These are phyloP conservation scores for Apiotrichum sp. DNA, from an alignment of 1,284 basidiomycete genomes.

Conservation along the genomic window DNA sequence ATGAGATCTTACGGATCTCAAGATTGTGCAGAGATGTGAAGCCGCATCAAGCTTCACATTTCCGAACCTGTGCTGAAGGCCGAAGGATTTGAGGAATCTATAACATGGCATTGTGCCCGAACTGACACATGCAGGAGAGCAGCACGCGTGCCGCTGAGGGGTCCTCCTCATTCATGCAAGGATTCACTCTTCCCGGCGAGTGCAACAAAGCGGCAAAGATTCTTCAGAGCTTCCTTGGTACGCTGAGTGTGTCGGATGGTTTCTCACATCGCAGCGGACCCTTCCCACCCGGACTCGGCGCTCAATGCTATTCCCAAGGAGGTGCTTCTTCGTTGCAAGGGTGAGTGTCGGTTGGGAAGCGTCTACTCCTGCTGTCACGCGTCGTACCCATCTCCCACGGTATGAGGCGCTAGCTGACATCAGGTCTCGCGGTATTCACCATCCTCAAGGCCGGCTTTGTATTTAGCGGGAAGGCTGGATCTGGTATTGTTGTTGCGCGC, in stretches of 20 bases:
- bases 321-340: conserved; percentile 81
- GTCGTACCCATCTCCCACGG: too few species aligned
- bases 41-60: too few species aligned
- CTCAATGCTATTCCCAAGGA: conserved; percentile 93
- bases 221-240: conserved; percentile 79
- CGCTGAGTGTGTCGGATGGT: conserved; percentile 18
- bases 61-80: too few species aligned
- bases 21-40: neutral
- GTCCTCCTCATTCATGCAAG: conserved; percentile 61
- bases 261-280: conserved; percentile 61
- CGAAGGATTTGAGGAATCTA: neutral
- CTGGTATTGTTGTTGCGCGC: conserved; percentile 87
- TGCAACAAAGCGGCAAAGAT: conserved; percentile 88
- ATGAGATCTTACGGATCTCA: too few species aligned
- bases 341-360: conserved; percentile 47
- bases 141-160: conserved; percentile 27
- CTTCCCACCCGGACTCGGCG: conserved; percentile 78
- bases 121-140: conserved; percentile 26
- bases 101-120: neutral
- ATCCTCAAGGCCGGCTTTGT: conserved; percentile 88
- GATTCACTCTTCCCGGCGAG: conserved; percentile 78
- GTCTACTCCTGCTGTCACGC: neutral
- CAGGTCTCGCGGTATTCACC: conserved; percentile 91
- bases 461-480: conserved; percentile 92
- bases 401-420: neutral